Evolutionary conservation across 345 rosid species (phyloP), one percentile per base, ranked within the genome.

Genomic region (Citrus inodora): DNA sequence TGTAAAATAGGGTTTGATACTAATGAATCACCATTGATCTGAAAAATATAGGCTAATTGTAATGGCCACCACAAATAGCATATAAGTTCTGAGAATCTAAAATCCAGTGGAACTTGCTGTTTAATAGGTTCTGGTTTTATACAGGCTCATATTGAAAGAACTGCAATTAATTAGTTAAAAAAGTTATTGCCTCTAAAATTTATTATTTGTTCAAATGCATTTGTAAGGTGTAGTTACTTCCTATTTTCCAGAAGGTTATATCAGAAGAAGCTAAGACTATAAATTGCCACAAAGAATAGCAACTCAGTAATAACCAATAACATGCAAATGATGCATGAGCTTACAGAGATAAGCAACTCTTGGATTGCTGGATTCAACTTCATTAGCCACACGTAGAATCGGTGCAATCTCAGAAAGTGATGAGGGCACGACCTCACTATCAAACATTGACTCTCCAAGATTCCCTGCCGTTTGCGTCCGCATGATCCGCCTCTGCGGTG

Each of bases 331-430:
- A 32, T 1, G 8, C 25, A 7, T 8, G 19, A 72, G 76, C 97
- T 89, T 89, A 97, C 99, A 97, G 40, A 97, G 93, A 86, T 97
- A 97, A 4, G 99, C 94, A 82, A 94, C 99, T 81, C 99, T 92
- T 33, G 97, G 91, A 84, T 97, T 94, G 75, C 88, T 91, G 51
- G 85, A 66, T 89, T 97, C 99, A 40, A 94, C 98, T 80, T 97
- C 99, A 91, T 97, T 97, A 72, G 99, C 99, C 82, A 97, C 99
- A 81, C 99, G 98, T 68, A 97, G 98, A 90, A 97, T 97, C 10
- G 98, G 99, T 0, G 99, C 99, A 74, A 97, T 94, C 86, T 93
- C 97, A 66, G 88, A 86, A 74, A 97, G 93, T 3, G 99, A 90
- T 24, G 99, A 97, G 1, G 99, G 99, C 81, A 97, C 98, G 17